A percentile compares a stretch with the other conserved stretches of the same genome.
These are phyloP conservation scores for Coemansia pectinata DNA, from an alignment of 192 early-diverging fungal genomes.

Conservation along the genomic window DNA sequence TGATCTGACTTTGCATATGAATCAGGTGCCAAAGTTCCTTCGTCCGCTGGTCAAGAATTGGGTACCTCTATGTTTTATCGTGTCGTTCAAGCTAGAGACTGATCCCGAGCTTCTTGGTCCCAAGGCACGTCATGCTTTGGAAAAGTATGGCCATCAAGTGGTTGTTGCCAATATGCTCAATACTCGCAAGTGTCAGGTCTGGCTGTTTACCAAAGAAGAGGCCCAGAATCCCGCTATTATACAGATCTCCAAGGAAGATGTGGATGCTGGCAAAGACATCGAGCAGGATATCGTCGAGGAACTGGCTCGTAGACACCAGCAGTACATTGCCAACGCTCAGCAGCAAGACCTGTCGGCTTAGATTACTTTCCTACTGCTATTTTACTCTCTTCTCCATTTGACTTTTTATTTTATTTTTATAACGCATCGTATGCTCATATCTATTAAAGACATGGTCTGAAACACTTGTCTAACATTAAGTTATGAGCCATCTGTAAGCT, in stretches of 20 bases:
- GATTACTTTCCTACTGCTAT: background rate
- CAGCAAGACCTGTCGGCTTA: background rate
- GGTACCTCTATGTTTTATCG: constrained; percentile 83
- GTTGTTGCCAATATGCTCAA: constrained; percentile 94
- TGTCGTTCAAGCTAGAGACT: constrained; percentile 99
- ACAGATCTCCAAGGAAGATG: constrained; percentile 31
- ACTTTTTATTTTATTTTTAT: background rate
- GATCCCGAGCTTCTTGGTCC: constrained; percentile 76
- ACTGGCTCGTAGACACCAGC: constrained; percentile 31
- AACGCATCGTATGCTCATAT: background rate
- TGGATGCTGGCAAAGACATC: constrained; percentile 30
- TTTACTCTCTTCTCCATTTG: background rate
- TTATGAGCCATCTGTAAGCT: background rate
- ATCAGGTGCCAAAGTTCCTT: constrained; percentile 97
- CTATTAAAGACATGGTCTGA: background rate
- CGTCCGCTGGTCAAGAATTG: constrained; percentile 91
- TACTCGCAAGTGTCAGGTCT: constrained; percentile 86
- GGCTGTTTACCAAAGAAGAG: constrained; percentile 48
- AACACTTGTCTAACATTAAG: constrained; percentile 1
- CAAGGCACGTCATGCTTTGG: constrained; percentile 79
- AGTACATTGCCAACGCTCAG: constrained; percentile 8
- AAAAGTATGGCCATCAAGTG: constrained; percentile 92
- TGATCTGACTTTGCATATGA: constrained; percentile 80
- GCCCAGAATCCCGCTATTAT: background rate
- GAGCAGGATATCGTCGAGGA: constrained; percentile 45